phyloP scores from a whole-genome alignment of 768 basidiomycete genomes.

The Boletus rufocinnamomeus region DNA sequence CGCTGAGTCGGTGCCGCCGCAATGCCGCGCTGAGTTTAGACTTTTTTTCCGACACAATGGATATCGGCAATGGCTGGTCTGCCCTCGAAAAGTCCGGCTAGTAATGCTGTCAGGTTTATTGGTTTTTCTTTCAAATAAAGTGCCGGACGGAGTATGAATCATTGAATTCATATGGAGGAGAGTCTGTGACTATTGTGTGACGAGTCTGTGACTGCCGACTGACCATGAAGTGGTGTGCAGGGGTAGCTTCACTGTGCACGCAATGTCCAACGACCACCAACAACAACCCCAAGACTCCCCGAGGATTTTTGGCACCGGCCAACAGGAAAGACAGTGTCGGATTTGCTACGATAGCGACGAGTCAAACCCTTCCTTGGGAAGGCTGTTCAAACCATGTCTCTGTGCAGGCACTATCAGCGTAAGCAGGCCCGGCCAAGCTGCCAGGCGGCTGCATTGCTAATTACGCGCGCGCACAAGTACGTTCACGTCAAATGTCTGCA shows the following conservation, averaged over 20 bases:
- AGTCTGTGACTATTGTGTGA: not conserved
- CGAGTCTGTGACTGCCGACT: not conserved
- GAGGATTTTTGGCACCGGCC: constrained; percentile 16
- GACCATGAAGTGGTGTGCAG: not conserved
- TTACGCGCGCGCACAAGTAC: constrained; percentile 46
- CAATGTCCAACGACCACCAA: constrained; percentile 20
- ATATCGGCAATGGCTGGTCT: too few species aligned
- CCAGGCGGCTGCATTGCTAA: constrained; percentile 19
- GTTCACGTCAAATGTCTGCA: constrained; percentile 82
- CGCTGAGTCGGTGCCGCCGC: not conserved
- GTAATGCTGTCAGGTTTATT: too few species aligned
- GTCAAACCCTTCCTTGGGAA: constrained; percentile 62
- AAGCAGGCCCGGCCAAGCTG: constrained; percentile 21
- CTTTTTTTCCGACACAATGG: not conserved
- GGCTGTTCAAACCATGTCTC: constrained; percentile 73
- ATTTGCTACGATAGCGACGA: constrained; percentile 77
- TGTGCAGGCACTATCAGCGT: constrained; percentile 77
- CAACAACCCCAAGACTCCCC: constrained; percentile 9
- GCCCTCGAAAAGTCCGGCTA: too few species aligned
- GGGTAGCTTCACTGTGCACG: not conserved
- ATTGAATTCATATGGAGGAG: not conserved
- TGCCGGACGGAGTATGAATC: not conserved
- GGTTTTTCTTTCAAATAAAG: not conserved
- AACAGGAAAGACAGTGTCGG: constrained; percentile 69
- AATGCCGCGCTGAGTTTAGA: not conserved